Conservation (phyloP, 2,329 filamentous ascomycete species). For the Talaromyces sp. region DNA sequence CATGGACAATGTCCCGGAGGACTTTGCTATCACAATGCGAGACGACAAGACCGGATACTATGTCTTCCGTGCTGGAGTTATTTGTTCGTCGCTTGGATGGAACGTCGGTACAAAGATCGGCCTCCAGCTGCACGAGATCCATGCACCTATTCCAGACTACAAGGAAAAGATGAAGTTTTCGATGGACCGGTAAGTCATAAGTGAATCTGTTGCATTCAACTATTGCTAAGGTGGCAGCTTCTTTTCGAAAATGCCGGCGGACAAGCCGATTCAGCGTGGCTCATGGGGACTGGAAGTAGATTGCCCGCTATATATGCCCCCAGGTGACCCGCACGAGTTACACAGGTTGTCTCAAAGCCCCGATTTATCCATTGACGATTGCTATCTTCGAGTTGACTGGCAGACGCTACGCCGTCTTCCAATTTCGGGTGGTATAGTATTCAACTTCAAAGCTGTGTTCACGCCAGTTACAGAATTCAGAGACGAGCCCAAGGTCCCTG, state of each 20-base stretch:
- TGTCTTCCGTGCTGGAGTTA: conserved; percentile 66
- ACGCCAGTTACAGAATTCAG: conserved; percentile 66
- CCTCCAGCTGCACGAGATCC: conserved; percentile 63
- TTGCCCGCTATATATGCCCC: conserved; percentile 68
- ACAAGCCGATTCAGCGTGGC: conserved; percentile 73
- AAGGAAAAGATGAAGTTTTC: conserved; percentile 82
- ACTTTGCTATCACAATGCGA: conserved; percentile 72
- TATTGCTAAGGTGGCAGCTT: conserved; percentile 47
- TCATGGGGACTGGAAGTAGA: conserved; percentile 80
- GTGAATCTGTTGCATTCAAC: not conserved
- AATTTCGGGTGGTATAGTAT: conserved; percentile 68
- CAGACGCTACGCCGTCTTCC: conserved; percentile 77
- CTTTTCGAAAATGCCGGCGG: conserved; percentile 70
- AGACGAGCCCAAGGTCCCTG: conserved; percentile 68
- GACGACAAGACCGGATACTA: conserved; percentile 69
- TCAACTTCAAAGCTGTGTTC: conserved; percentile 86
- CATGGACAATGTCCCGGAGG: conserved; percentile 74
- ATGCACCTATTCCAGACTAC: conserved; percentile 71
- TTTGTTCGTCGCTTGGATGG: conserved; percentile 79
- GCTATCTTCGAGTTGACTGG: conserved; percentile 76
- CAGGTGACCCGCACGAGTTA: conserved; percentile 59
- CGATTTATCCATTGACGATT: conserved; percentile 52
- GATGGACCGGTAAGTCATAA: conserved; percentile 64
- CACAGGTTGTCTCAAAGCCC: conserved; percentile 55
- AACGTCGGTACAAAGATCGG: conserved; percentile 70